A percentile compares a stretch with the other conserved stretches of the same genome.
phyloP scores from a whole-genome alignment of 2,329 filamentous ascomycete genomes.

The Trichoderma sp. region DNA sequence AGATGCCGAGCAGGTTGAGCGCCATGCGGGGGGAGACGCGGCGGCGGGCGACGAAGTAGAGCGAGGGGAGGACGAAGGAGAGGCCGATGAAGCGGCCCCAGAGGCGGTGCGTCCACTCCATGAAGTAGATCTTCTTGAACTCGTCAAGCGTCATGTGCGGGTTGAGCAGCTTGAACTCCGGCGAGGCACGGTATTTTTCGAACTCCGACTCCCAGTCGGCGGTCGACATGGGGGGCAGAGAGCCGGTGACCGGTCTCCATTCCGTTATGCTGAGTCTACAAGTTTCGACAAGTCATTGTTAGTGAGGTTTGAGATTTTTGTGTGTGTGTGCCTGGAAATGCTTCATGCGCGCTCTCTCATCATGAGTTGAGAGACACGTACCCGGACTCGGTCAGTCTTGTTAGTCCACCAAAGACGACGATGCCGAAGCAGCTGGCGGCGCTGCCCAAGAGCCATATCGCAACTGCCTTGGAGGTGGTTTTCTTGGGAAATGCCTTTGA shows the following conservation, averaged over 20 bases:
- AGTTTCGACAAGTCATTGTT: background rate
- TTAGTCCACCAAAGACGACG: slow-evolving; percentile 91
- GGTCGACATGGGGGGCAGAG: slow-evolving; percentile 75
- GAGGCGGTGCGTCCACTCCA: slow-evolving; percentile 96
- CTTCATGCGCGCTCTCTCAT: too few species aligned
- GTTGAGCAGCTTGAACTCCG: slow-evolving; percentile 91
- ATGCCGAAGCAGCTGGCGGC: slow-evolving; percentile 95
- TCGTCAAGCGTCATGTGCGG: slow-evolving; percentile 89
- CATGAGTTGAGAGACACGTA: slow-evolving; percentile 47
- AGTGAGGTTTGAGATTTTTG: background rate
- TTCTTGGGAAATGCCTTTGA: slow-evolving; percentile 59
- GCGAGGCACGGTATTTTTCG: slow-evolving; percentile 85
- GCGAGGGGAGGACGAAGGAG: slow-evolving; percentile 82
- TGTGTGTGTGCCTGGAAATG: background rate
- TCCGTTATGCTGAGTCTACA: slow-evolving; percentile 91
- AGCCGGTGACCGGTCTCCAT: slow-evolving; percentile 96
- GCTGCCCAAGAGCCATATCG: slow-evolving; percentile 89
- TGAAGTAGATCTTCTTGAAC: slow-evolving; percentile 99
- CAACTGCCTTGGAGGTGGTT: slow-evolving; percentile 74
- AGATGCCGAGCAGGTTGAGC: slow-evolving; percentile 76
- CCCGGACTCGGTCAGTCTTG: slow-evolving; percentile 94
- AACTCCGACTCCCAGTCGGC: slow-evolving; percentile 93
- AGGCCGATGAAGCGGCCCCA: slow-evolving; percentile 93
- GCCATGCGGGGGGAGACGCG: slow-evolving; percentile 80
- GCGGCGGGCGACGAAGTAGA: slow-evolving; percentile 82